These are phyloP conservation scores for Penicillium pancosmium DNA, from an alignment of 495 filamentous ascomycete species.

Conservation along the genomic window DNA sequence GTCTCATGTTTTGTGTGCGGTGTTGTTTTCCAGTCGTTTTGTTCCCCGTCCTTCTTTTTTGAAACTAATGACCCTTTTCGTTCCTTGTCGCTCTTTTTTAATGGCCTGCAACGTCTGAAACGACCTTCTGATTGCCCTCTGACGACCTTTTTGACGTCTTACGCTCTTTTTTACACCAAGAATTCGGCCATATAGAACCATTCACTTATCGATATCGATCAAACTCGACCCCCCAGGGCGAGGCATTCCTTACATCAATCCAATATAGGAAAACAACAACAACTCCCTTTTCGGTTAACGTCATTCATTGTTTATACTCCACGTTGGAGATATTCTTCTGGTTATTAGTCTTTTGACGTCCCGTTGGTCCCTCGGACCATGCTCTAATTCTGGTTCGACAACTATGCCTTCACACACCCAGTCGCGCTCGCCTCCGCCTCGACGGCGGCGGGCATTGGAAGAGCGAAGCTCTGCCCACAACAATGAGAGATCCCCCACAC, in stretches of 20 bases:
- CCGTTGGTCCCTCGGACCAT: slow-evolving; percentile 31
- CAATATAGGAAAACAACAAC: slow-evolving; percentile 26
- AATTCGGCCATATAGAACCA: slow-evolving; percentile 11
- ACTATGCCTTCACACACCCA: slow-evolving; percentile 37
- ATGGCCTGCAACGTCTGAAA: slow-evolving; percentile 29
- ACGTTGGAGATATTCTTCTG: slow-evolving; percentile 3
- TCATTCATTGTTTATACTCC: slow-evolving; percentile 18
- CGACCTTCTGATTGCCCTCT: slow-evolving; percentile 25
- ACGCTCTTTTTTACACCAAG: slow-evolving; percentile 29
- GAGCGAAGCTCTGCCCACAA: slow-evolving; percentile 56
- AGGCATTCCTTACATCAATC: slow-evolving; percentile 38
- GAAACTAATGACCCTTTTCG: slow-evolving; percentile 33
- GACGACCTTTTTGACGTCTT: slow-evolving; percentile 30
- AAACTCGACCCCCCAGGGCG: slow-evolving; percentile 22
- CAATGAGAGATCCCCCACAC: slow-evolving; percentile 45
- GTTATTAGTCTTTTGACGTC: slow-evolving; percentile 8
- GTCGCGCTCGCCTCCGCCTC: slow-evolving; percentile 42
- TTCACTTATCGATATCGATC: slow-evolving; percentile 15
- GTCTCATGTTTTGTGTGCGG: slow-evolving; percentile 34
- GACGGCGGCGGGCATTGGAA: slow-evolving; percentile 49
- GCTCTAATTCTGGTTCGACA: slow-evolving; percentile 35
- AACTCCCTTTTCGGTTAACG: slow-evolving; percentile 16
- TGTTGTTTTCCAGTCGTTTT: slow-evolving; percentile 40
- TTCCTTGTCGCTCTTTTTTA: slow-evolving; percentile 42
- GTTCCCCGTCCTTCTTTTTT: slow-evolving; percentile 42